Evolutionary conservation across 2,329 filamentous ascomycete species (phyloP).

Genomic region (Sclerotinia subarctica): DNA sequence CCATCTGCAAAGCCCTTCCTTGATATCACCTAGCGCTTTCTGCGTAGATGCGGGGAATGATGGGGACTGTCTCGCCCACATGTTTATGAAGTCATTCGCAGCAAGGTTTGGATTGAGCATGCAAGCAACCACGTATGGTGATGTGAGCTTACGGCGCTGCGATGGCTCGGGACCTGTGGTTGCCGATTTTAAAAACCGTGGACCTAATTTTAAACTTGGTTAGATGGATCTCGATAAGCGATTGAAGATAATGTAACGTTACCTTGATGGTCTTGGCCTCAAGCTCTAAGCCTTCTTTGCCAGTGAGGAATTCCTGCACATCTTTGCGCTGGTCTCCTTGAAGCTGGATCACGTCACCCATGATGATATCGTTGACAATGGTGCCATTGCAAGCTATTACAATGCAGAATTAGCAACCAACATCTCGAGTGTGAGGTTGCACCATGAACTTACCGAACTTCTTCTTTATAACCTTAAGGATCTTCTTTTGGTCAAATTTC

Average conservation of each 20-base stretch:
- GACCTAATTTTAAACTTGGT: slow-evolving; percentile 41
- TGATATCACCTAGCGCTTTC: slow-evolving; percentile 27
- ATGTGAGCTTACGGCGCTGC: slow-evolving; percentile 2
- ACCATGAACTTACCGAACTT: slow-evolving; percentile 70
- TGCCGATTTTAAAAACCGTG: slow-evolving; percentile 58
- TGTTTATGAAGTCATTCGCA: neutral
- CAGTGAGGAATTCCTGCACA: slow-evolving; percentile 95
- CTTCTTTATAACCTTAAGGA: slow-evolving; percentile 99
- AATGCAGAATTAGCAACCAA: neutral
- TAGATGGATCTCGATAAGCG: slow-evolving; percentile 16
- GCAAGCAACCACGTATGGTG: slow-evolving; percentile 9
- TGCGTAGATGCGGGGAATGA: slow-evolving; percentile 39
- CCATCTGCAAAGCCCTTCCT: slow-evolving; percentile 7
- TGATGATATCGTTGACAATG: slow-evolving; percentile 91
- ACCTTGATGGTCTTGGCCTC: slow-evolving; percentile 98
- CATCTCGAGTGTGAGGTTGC: neutral
- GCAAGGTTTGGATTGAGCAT: neutral
- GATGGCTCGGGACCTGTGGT: slow-evolving; percentile 4
- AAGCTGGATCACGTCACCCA: slow-evolving; percentile 99
- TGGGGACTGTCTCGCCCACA: slow-evolving; percentile 27
- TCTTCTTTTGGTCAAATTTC: slow-evolving; percentile 99
- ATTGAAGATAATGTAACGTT: slow-evolving; percentile 25
- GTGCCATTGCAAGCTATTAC: slow-evolving; percentile 95
- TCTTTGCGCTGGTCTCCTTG: slow-evolving; percentile 99
- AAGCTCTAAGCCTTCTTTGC: slow-evolving; percentile 90